Evolutionary conservation across 1,139 yeast species (phyloP), one percentile per base, ranked within the genome.

Genomic region (Lodderomyces pseudojiufengensis): DNA sequence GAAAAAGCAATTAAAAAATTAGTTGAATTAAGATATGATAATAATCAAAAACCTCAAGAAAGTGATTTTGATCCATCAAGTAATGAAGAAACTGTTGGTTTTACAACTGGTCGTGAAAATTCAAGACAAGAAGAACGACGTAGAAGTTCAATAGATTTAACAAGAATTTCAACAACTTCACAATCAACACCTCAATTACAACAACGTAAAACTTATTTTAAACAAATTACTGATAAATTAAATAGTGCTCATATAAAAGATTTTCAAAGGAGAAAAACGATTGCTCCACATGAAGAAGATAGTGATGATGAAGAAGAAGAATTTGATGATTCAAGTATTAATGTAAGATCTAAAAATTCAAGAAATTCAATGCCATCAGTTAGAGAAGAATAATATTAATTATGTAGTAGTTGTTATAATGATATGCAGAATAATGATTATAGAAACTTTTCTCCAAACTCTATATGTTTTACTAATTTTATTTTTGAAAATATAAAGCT

Each of bases 231-330:
- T n/a, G 73, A 72, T 36, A 76, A 78, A 1, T 67, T 88, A 48
- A 81, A 83, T 21, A 73, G 71, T 53, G 97, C 97, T 0, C 97
- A 88, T 53, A 80, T 87, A 26, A 83, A 83, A 50, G 97, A 88
- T 63, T 88, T 88, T 68, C 95, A 87, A 60, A 72, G 95, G 45
- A 64, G 80, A 37, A 73, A 67, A 46, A 57, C 57, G 9, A 48
- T 54, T 3, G 47, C 53, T 9, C 55, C 55, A 3, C 54, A 55
- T 7, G 68, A 67, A 28, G 66, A 63, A 27, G 69, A 64, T 26
- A 62, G 57, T 27, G 68, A 63, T 31, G 73, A 63, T 9, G 71
- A 65, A 3, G 73, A 67, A 11, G 69, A 66, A 9, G 46, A 42
- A 9, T 45, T 36, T 5, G 37, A 38, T 9, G 45, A 42, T 21